Conservation (phyloP, 306 rosid genomes). For the Fragaria vesca region DNA sequence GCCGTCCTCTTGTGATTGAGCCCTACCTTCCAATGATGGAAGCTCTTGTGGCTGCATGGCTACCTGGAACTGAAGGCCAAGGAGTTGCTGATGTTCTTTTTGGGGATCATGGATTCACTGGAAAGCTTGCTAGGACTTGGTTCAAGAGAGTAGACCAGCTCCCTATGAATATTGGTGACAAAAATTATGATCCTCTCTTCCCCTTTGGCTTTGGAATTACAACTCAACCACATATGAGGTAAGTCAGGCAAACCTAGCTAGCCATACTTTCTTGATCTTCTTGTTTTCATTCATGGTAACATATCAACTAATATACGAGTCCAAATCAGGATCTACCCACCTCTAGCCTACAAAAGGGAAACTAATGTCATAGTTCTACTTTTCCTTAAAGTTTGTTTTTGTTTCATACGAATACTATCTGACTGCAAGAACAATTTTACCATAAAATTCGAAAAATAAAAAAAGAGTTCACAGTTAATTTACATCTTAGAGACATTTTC, state of each 20-base stretch:
- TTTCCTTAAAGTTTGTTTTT: too few relatives aligned
- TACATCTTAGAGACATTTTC: too few relatives aligned
- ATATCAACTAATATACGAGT: too few relatives aligned
- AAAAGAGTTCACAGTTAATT: too few relatives aligned
- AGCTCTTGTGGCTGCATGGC: conserved; percentile 25
- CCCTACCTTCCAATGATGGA: background rate
- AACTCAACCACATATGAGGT: background rate
- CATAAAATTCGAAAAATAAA: too few relatives aligned
- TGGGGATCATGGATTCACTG: conserved; percentile 25
- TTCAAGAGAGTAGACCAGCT: conserved; percentile 17
- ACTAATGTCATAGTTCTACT: too few relatives aligned
- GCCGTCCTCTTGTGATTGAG: conserved; percentile 18
- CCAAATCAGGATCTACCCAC: too few relatives aligned
- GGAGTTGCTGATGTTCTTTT: conserved; percentile 19
- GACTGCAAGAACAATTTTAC: too few relatives aligned
- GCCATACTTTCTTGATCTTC: background rate
- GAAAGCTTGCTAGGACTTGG: conserved; percentile 23
- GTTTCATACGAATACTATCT: too few relatives aligned
- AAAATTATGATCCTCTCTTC: conserved; percentile 15
- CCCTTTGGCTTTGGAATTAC: conserved; percentile 9
- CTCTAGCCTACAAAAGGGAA: too few relatives aligned
- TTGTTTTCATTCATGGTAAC: too few relatives aligned
- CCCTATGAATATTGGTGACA: conserved; percentile 21
- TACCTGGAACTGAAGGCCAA: conserved; percentile 25
- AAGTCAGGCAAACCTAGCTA: background rate